phyloP scores from a whole-genome alignment of 1,139 yeast species.

The Taphrina communis region DNA sequence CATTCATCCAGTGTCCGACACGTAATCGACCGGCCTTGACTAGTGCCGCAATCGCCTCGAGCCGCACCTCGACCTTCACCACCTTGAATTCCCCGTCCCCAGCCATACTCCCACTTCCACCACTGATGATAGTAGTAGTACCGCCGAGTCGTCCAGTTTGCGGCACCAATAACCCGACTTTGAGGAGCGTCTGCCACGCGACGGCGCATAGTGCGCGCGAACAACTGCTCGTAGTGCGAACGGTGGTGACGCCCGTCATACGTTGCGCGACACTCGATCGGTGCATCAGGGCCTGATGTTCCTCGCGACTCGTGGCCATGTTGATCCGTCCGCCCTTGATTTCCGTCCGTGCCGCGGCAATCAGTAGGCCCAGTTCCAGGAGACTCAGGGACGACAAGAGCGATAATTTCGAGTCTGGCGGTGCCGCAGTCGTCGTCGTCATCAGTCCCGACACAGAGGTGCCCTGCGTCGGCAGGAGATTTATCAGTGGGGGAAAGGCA shows the following conservation, averaged over 20 bases:
- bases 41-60: background rate
- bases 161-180: constrained; percentile 42
- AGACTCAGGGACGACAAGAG: constrained; percentile 43
- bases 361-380: constrained; percentile 54
- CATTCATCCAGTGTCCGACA: constrained; percentile 15
- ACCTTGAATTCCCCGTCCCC: constrained; percentile 20
- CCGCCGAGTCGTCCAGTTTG: constrained; percentile 41
- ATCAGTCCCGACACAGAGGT: background rate
- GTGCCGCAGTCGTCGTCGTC: too few species aligned
- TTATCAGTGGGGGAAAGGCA: constrained; percentile 13
- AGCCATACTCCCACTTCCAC: background rate
- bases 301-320: constrained; percentile 77
- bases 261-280: constrained; percentile 34
- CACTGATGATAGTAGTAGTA: too few species aligned
- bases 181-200: constrained; percentile 24
- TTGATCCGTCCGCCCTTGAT: constrained; percentile 59
- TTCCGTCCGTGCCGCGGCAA: constrained; percentile 75
- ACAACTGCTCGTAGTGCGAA: background rate
- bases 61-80: constrained; percentile 13
- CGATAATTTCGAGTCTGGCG: constrained; percentile 23
- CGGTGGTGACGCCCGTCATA: constrained; percentile 20
- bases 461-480: constrained; percentile 1
- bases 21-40: constrained; percentile 6
- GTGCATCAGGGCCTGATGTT: constrained; percentile 58
- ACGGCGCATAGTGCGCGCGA: constrained; percentile 10